phyloP scores from a whole-genome alignment of 352 stramenopile species.

The Nothophytophthora sp. region DNA sequence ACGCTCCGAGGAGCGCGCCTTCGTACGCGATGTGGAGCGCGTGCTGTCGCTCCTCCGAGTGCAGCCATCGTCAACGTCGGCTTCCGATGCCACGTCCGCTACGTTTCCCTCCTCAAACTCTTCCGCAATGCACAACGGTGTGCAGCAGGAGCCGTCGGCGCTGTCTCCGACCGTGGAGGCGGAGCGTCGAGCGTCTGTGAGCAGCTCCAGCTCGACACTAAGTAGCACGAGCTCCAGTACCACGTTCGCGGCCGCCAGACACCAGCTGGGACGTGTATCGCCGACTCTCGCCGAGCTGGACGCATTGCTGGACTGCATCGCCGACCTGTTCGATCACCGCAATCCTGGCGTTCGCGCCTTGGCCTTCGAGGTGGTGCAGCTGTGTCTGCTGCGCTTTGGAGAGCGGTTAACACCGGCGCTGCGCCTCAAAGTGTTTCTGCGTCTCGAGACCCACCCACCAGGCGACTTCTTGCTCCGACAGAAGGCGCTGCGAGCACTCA shows the following conservation, averaged over 20 bases:
- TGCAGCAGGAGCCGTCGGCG: constrained; percentile 22
- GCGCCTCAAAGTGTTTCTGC: constrained; percentile 56
- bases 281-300: constrained; percentile 47
- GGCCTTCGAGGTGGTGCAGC: constrained; percentile 73
- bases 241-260: constrained; percentile 12
- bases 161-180: too few species aligned
- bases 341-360: constrained; percentile 69
- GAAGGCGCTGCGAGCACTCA: constrained; percentile 63
- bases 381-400: constrained; percentile 66
- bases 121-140: constrained; percentile 18
- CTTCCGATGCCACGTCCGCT: constrained; percentile 16
- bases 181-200: constrained; percentile 2
- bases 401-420: constrained; percentile 41
- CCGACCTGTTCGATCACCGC: constrained; percentile 68
- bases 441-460: constrained; percentile 44
- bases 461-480: constrained; percentile 67
- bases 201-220: constrained; percentile 16
- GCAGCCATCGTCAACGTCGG: constrained; percentile 12
- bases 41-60: constrained; percentile 42
- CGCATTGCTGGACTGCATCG: constrained; percentile 69
- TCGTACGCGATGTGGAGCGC: constrained; percentile 70
- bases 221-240: constrained; percentile 11
- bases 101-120: constrained; percentile 21
- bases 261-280: constrained; percentile 8
- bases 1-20: constrained; percentile 60